phyloP scores from a whole-genome alignment of 140 eudicot genomes.

The Flaveria floridana region DNA sequence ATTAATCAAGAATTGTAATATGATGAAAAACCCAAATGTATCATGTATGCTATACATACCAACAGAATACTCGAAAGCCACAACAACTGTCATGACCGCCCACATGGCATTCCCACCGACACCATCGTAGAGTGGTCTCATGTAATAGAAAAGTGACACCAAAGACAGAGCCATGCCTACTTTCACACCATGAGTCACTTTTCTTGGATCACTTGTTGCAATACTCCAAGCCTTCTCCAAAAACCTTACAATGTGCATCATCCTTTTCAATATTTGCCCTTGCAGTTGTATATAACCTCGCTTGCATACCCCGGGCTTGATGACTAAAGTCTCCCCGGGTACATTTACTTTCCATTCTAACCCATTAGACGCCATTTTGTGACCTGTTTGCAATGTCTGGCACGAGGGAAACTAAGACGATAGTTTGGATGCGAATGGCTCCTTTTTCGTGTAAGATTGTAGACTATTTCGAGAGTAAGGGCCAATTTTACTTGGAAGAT shows the following conservation, averaged over 20 bases:
- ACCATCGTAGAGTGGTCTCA: conserved; percentile 81
- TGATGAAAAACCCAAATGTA: neutral
- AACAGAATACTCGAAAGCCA: conserved; percentile 76
- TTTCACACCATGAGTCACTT: conserved; percentile 72
- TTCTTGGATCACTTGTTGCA: conserved; percentile 66
- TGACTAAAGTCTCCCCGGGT: conserved; percentile 29
- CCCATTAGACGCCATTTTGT: conserved; percentile 32
- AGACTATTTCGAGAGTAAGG: neutral
- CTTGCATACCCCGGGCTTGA: conserved; percentile 16
- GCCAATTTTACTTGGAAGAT: conserved; percentile 7
- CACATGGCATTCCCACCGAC: conserved; percentile 93
- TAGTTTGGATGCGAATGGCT: neutral
- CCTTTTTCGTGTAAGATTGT: neutral
- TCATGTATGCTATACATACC: conserved; percentile 43
- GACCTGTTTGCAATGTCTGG: conserved; percentile 32
- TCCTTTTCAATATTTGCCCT: conserved; percentile 24
- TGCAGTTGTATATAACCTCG: conserved; percentile 28
- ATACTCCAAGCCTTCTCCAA: conserved; percentile 48
- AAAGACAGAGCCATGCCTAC: conserved; percentile 74
- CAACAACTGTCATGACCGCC: conserved; percentile 95
- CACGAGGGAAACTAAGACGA: neutral
- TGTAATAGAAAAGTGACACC: conserved; percentile 80
- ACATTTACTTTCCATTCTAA: conserved; percentile 69
- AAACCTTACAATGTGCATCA: conserved; percentile 38
- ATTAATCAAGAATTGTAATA: neutral